A percentile compares a stretch with the other conserved stretches of the same genome.
phyloP scores from a whole-genome alignment of 1,284 basidiomycete genomes.

The Leccinum griseonigrum region DNA sequence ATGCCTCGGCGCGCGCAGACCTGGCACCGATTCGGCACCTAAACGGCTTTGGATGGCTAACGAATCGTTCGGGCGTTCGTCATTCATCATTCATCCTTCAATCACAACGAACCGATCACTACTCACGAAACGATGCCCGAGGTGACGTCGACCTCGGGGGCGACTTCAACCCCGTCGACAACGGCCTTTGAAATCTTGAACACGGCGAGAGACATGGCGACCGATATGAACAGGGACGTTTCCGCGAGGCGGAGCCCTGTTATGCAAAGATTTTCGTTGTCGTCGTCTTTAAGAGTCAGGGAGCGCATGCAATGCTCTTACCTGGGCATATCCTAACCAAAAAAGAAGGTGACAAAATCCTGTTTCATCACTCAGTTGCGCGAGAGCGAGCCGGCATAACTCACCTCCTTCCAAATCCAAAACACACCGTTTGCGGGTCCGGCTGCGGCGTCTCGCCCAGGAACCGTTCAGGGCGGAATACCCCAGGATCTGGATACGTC shows the following conservation, averaged over 20 bases:
- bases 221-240: slow-evolving; percentile 15
- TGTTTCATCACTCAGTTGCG: background rate
- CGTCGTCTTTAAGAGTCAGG: background rate
- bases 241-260: slow-evolving; percentile 19
- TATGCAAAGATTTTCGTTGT: background rate
- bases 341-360: background rate
- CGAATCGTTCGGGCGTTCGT: too few relatives aligned
- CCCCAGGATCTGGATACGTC: slow-evolving; percentile 19
- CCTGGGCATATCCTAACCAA: slow-evolving; percentile 22
- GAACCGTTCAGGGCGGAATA: slow-evolving; percentile 27
- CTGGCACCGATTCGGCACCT: slow-evolving; percentile 14
- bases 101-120: background rate
- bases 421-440: slow-evolving; percentile 16
- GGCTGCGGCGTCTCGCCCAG: slow-evolving; percentile 17
- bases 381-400: background rate
- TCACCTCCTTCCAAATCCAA: slow-evolving; percentile 24
- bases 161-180: slow-evolving; percentile 20
- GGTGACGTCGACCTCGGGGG: slow-evolving; percentile 9
- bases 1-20: slow-evolving; percentile 8
- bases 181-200: slow-evolving; percentile 15
- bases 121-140: slow-evolving; percentile 13
- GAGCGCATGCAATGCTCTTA: background rate
- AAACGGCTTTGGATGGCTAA: slow-evolving; percentile 20
- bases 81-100: background rate
- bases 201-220: slow-evolving; percentile 18